These are phyloP conservation scores for Rhypophila decipiens DNA, from an alignment of 495 filamentous ascomycete species.

Conservation along the genomic window DNA sequence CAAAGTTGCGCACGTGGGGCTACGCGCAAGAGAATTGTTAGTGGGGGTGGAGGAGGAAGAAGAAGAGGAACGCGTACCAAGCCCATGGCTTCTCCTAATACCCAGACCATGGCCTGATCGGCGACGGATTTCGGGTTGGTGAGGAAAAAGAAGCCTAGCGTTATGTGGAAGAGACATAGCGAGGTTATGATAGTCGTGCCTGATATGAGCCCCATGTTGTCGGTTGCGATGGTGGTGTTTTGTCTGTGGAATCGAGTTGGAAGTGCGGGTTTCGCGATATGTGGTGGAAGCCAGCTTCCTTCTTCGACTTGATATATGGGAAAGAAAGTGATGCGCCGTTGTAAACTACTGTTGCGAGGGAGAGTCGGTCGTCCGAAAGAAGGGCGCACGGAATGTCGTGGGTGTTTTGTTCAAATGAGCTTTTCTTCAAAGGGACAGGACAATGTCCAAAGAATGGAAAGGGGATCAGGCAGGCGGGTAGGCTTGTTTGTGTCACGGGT, in stretches of 20 bases:
- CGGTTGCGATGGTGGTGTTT: background rate
- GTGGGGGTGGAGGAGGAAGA: background rate
- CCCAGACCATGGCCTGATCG: constrained; percentile 74
- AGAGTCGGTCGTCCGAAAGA: no score
- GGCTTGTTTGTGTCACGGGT: no score
- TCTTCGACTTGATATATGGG: no score
- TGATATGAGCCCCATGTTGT: constrained; percentile 70
- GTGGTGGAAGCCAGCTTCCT: background rate
- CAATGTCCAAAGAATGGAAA: no score
- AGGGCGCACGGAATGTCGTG: no score
- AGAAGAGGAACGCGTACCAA: constrained; percentile 47
- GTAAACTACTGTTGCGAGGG: no score
- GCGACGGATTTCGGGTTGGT: constrained; percentile 60
- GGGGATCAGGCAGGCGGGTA: no score
- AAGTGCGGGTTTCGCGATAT: background rate
- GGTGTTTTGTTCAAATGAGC: no score
- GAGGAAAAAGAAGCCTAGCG: constrained; percentile 76
- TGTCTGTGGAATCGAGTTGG: background rate
- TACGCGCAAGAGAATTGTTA: constrained; percentile 8
- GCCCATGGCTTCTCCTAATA: constrained; percentile 76
- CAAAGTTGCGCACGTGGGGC: constrained; percentile 49
- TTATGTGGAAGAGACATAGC: constrained; percentile 74
- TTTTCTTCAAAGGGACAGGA: no score
- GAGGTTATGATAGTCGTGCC: constrained; percentile 69
- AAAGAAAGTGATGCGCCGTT: no score